A percentile compares a stretch with the other conserved stretches of the same genome.
These are phyloP conservation scores for Chrysophaeum taylorii DNA, from an alignment of 352 stramenopile genomes.

Conservation along the genomic window DNA sequence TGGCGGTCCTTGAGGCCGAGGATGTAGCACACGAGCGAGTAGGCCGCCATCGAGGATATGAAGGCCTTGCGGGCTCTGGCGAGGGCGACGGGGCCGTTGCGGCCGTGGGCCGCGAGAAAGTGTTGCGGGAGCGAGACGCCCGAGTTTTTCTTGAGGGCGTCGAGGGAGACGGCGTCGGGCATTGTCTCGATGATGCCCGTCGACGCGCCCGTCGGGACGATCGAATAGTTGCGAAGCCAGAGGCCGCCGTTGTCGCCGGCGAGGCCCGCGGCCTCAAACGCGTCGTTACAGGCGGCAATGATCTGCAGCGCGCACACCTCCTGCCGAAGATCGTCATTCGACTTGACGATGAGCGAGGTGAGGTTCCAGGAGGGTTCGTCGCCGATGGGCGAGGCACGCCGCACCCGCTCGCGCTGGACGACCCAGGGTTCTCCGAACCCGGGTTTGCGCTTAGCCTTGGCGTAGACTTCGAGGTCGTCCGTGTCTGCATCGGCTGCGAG, in stretches of 20 bases:
- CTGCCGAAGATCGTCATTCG: slow-evolving; percentile 94
- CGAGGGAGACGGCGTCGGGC: slow-evolving; percentile 90
- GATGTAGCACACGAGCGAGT: slow-evolving; percentile 95
- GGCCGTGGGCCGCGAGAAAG: slow-evolving; percentile 87
- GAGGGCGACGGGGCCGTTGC: slow-evolving; percentile 52
- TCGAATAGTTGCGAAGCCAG: slow-evolving; percentile 89
- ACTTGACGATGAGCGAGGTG: slow-evolving; percentile 82
- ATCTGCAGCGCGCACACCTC: slow-evolving; percentile 97
- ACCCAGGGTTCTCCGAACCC: slow-evolving; percentile 89
- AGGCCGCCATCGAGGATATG: slow-evolving; percentile 88
- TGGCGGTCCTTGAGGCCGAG: slow-evolving; percentile 98
- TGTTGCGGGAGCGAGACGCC: slow-evolving; percentile 76
- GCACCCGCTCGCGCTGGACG: slow-evolving; percentile 77
- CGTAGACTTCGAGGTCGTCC: neutral
- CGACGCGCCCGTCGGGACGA: slow-evolving; percentile 85
- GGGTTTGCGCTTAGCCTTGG: slow-evolving; percentile 32
- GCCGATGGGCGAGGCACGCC: slow-evolving; percentile 27
- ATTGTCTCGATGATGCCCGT: slow-evolving; percentile 96
- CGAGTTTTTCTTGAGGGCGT: slow-evolving; percentile 83
- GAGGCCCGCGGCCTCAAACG: slow-evolving; percentile 66
- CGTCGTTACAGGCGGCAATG: slow-evolving; percentile 91
- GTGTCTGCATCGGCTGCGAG: neutral
- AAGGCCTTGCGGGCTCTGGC: slow-evolving; percentile 85
- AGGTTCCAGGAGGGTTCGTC: slow-evolving; percentile 66
- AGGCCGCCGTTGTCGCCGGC: slow-evolving; percentile 54